A percentile compares a stretch with the other conserved stretches of the same genome.
phyloP scores from a whole-genome alignment of 495 filamentous ascomycete species.

The Trichoderma virens region DNA sequence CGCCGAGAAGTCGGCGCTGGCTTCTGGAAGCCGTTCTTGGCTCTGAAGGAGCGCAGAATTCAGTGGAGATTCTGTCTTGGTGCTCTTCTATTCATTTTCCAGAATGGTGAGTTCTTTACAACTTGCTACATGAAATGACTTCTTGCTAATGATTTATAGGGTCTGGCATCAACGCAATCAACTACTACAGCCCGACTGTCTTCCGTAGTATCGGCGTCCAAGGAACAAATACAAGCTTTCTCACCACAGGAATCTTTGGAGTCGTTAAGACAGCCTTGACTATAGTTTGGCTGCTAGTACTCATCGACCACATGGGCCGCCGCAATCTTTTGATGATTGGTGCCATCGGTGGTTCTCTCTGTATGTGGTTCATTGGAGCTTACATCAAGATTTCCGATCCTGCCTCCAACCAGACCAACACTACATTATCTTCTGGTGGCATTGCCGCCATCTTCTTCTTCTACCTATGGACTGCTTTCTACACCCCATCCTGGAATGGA shows the following conservation, averaged over 20 bases:
- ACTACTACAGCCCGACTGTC: constrained; percentile 56
- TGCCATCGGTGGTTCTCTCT: constrained; percentile 44
- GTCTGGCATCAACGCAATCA: constrained; percentile 60
- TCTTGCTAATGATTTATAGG: constrained; percentile 14
- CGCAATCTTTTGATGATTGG: constrained; percentile 48
- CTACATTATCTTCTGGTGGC: constrained; percentile 44
- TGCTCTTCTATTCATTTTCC: constrained; percentile 57
- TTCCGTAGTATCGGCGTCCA: constrained; percentile 52
- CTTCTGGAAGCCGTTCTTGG: constrained; percentile 61
- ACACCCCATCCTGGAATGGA: constrained; percentile 70
- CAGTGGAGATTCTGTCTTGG: constrained; percentile 60
- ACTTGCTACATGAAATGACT: background rate
- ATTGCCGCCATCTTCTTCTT: constrained; percentile 72
- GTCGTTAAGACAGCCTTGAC: constrained; percentile 53
- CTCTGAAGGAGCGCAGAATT: constrained; percentile 40
- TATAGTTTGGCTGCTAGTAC: constrained; percentile 47
- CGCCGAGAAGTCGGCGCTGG: constrained; percentile 47
- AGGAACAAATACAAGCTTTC: constrained; percentile 39
- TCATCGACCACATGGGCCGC: constrained; percentile 47
- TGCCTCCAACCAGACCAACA: constrained; percentile 27
- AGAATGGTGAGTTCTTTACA: constrained; percentile 34
- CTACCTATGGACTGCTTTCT: constrained; percentile 73
- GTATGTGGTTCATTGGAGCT: constrained; percentile 51
- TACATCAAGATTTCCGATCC: constrained; percentile 48
- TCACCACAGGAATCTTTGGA: constrained; percentile 46